Evolutionary conservation across 495 filamentous ascomycete species (phyloP).

Genomic region (Aspergillus conjunctus): DNA sequence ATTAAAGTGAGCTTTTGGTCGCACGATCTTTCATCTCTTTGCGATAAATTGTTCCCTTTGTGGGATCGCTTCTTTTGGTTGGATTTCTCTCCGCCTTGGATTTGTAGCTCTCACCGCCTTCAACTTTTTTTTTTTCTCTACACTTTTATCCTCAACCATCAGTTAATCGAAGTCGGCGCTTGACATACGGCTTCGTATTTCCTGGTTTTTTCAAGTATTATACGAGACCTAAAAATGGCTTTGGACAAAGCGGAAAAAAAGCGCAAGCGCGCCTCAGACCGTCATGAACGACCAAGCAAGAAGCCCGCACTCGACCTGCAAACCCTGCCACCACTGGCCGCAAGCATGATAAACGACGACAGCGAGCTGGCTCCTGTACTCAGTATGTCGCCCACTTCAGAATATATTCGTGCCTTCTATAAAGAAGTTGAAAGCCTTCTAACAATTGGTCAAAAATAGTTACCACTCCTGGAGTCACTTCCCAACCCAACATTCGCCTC

Average conservation of each 20-base stretch:
- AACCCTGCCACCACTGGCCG: slow-evolving; percentile 46
- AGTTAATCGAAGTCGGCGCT: background rate
- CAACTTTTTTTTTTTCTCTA: slow-evolving; percentile 30
- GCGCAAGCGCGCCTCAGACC: slow-evolving; percentile 66
- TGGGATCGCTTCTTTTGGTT: background rate
- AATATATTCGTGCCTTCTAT: background rate
- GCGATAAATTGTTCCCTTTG: background rate
- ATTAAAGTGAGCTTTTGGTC: background rate
- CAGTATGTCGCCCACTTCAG: slow-evolving; percentile 45
- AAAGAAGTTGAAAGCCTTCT: background rate
- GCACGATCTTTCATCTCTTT: background rate
- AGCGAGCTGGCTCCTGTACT: slow-evolving; percentile 66
- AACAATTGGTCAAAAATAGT: slow-evolving; percentile 44
- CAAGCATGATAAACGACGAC: slow-evolving; percentile 60
- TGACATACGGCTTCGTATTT: background rate
- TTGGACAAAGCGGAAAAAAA: slow-evolving; percentile 64
- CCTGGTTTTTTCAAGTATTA: background rate
- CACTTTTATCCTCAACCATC: background rate
- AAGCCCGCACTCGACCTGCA: slow-evolving; percentile 58
- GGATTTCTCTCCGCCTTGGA: slow-evolving; percentile 22
- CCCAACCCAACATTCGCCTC: slow-evolving; percentile 58
- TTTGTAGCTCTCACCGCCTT: slow-evolving; percentile 20
- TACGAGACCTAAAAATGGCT: slow-evolving; percentile 43
- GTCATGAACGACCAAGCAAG: slow-evolving; percentile 59
- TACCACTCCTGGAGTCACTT: slow-evolving; percentile 65